A percentile compares a stretch with the other conserved stretches of the same genome.
Conservation (phyloP, 140 eudicot genomes). For the Ambrosia hybrid region DNA sequence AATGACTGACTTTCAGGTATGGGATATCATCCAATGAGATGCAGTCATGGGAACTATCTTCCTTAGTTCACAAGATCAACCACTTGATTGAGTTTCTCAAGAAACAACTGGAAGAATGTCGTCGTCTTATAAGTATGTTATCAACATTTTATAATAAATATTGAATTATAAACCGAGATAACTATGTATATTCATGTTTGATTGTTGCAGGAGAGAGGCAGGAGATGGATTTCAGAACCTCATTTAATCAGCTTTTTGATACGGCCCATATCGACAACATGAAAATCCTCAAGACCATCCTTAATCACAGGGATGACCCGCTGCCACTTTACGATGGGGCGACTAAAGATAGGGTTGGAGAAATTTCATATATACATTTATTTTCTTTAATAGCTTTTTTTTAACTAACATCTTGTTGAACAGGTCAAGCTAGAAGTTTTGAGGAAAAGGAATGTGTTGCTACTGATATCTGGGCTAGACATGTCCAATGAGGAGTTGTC, state of each 20-base stretch:
- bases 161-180: neutral
- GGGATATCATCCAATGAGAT: slow-evolving; percentile 39
- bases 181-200: slow-evolving; percentile 4
- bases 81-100: slow-evolving; percentile 48
- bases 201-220: slow-evolving; percentile 51
- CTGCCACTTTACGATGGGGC: slow-evolving; percentile 56
- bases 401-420: slow-evolving; percentile 2
- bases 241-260: slow-evolving; percentile 40
- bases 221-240: slow-evolving; percentile 40
- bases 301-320: slow-evolving; percentile 51
- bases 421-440: slow-evolving; percentile 62
- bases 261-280: slow-evolving; percentile 59
- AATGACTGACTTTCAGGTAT: slow-evolving; percentile 36
- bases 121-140: slow-evolving; percentile 48
- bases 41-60: slow-evolving; percentile 65
- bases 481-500: slow-evolving; percentile 53
- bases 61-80: slow-evolving; percentile 50
- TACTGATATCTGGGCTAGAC: slow-evolving; percentile 68
- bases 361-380: neutral
- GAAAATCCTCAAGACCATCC: slow-evolving; percentile 47
- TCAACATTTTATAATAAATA: neutral
- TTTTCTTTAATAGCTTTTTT: neutral
- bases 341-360: slow-evolving; percentile 51
- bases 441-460: slow-evolving; percentile 53
- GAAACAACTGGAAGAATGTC: slow-evolving; percentile 41